Evolutionary conservation across 768 basidiomycete species (phyloP), one percentile per base, ranked within the genome.

Genomic region (Pholiota molesta): DNA sequence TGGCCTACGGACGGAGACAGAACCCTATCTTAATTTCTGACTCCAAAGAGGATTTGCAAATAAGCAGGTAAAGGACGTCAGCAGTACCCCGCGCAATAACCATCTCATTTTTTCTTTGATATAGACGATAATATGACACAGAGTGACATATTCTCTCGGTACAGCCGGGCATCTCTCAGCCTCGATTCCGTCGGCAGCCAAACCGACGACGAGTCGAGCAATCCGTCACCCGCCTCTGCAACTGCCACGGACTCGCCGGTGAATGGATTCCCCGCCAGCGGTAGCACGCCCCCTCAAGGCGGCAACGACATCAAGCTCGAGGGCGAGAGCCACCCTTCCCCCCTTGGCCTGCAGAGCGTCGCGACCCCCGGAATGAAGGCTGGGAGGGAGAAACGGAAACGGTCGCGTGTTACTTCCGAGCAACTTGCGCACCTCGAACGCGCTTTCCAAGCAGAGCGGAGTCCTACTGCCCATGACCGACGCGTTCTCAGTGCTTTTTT

Each of bases 371-470:
- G 68, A 35, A 63, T 59, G 35, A 77, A 78, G 64, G 64, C 72
- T 53, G 68, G 65, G 13, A 73, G 69, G 61, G 72, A 73, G 54
- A 73, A 72, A 60, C 61, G 69, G 52, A 93, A 92, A 70, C 85
- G 91, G 35, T 89, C 86, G 17, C 85, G 92, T 9, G 90, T 94
- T 47, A 92, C 89, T 0, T 88, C 89, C 37, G 89, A 90, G 56
- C 92, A 94, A 68, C 84, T 94, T n/a, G 79, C 82, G 3, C 87
- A 90, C 59, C 77, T 94, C 37, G 92, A 94, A 66, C 82, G 78
- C 2, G 84, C 87, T 66, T 94, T 94, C 70, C 73, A 84, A 13
- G 68, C 75, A 54, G 90, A 93, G 71, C 81, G 87, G 45, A 90
- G 86, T 70, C 92, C 92, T 10, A 89, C 89, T 2, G 87, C 89